phyloP scores from a whole-genome alignment of 345 rosid genomes.

The Melastoma malabathricum region DNA sequence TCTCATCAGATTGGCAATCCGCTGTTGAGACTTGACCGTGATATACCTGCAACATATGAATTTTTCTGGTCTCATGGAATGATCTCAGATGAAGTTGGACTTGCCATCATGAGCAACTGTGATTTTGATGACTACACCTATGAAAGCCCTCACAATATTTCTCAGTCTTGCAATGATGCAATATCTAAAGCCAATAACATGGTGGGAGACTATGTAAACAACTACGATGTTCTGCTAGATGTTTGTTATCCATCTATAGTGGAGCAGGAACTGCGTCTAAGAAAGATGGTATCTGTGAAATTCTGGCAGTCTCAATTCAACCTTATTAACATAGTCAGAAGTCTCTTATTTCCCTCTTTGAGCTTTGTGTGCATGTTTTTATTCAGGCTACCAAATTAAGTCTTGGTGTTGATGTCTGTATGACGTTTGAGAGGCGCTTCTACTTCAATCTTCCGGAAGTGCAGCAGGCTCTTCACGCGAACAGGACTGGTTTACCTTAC shows the following conservation, averaged over 20 bases:
- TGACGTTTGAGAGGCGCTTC: conserved; percentile 45
- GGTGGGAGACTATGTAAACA: conserved; percentile 54
- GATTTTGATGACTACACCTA: conserved; percentile 62
- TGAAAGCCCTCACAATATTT: conserved; percentile 42
- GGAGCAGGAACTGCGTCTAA: conserved; percentile 73
- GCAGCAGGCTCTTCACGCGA: conserved; percentile 85
- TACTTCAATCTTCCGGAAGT: conserved; percentile 83
- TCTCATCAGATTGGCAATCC: conserved; percentile 71
- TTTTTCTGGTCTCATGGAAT: conserved; percentile 93
- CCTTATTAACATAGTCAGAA: neutral
- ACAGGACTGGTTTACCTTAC: conserved; percentile 51
- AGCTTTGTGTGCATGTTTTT: neutral
- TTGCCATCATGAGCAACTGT: conserved; percentile 53
- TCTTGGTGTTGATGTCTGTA: conserved; percentile 76
- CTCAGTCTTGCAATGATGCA: conserved; percentile 39
- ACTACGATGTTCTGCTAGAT: conserved; percentile 72
- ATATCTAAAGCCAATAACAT: conserved; percentile 32
- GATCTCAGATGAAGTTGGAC: conserved; percentile 87
- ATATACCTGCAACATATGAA: conserved; percentile 56
- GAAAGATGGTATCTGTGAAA: conserved; percentile 34
- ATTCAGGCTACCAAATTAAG: conserved; percentile 63
- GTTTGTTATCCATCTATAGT: conserved; percentile 72
- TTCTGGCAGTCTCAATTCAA: neutral
- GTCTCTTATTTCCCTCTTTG: neutral
- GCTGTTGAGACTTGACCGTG: conserved; percentile 67